A percentile compares a stretch with the other conserved stretches of the same genome.
Conservation (phyloP, 306 rosid species). For the Alnus rubra region DNA sequence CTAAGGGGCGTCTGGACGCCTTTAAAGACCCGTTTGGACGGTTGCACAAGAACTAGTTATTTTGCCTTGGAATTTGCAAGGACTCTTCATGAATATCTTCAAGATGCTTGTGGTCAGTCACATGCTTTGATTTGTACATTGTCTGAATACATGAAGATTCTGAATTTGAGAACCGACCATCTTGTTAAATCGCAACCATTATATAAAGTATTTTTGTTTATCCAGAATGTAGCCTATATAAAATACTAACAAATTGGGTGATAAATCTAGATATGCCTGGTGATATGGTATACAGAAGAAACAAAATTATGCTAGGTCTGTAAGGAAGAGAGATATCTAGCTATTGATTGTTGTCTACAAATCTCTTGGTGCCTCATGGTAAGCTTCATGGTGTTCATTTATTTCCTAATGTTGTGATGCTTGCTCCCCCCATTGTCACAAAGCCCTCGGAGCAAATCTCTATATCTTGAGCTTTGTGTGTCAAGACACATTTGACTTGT, state of each 20-base stretch:
- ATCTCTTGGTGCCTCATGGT: constrained; percentile 33
- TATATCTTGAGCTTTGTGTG: constrained; percentile 7
- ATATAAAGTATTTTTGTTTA: too few relatives aligned
- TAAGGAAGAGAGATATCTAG: constrained; percentile 72
- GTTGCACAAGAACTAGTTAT: too few relatives aligned
- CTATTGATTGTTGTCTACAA: constrained; percentile 24
- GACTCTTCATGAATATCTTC: too few relatives aligned
- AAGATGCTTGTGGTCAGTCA: too few relatives aligned
- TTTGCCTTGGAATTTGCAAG: too few relatives aligned
- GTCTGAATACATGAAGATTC: too few relatives aligned
- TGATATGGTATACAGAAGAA: constrained; percentile 75
- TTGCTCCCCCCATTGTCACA: constrained; percentile 24
- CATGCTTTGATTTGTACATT: too few relatives aligned
- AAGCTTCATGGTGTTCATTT: constrained; percentile 26
- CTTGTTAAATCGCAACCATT: too few relatives aligned
- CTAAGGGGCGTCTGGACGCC: too few relatives aligned
- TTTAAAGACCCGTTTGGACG: too few relatives aligned
- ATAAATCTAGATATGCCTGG: constrained; percentile 74
- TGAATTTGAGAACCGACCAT: too few relatives aligned
- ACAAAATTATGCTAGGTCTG: constrained; percentile 62
- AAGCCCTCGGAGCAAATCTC: constrained; percentile 24
- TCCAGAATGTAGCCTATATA: too few relatives aligned
- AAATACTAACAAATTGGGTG: constrained; percentile 34
- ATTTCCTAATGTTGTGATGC: constrained; percentile 25
- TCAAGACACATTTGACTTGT: background rate